Conservation (phyloP, 2,329 filamentous ascomycete genomes). For the Geoglossum cookeanum region DNA sequence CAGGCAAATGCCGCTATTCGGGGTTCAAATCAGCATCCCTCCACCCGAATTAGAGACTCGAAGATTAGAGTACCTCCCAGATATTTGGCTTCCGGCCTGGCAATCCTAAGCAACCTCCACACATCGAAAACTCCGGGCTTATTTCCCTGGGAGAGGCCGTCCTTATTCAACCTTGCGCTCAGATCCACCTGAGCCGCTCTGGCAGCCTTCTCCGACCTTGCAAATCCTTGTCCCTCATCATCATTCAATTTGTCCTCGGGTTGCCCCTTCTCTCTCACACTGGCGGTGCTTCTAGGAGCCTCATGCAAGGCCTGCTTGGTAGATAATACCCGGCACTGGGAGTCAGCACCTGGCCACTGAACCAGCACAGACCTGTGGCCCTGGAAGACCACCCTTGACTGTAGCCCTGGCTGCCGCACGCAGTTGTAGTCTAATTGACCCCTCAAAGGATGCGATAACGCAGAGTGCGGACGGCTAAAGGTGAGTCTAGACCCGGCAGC, state of each 20-base stretch:
- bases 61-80: slow-evolving; percentile 29
- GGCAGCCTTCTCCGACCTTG: slow-evolving; percentile 62
- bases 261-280: slow-evolving; percentile 11
- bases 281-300: slow-evolving; percentile 1
- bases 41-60: not conserved
- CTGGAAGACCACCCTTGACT: not conserved
- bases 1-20: slow-evolving; percentile 52
- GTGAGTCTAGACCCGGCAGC: not conserved
- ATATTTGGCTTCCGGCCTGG: slow-evolving; percentile 62
- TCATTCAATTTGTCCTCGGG: slow-evolving; percentile 20
- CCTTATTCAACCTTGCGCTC: slow-evolving; percentile 70
- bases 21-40: not conserved
- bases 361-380: not conserved
- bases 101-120: slow-evolving; percentile 75
- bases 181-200: slow-evolving; percentile 81
- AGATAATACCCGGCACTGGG: not conserved
- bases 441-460: not conserved
- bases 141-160: slow-evolving; percentile 35
- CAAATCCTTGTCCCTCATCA: slow-evolving; percentile 39
- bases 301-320: not conserved
- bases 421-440: not conserved
- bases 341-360: not conserved
- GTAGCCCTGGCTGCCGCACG: not conserved
- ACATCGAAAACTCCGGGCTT: slow-evolving; percentile 54
- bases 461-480: not conserved